Evolutionary conservation across 495 filamentous ascomycete species (phyloP), one percentile per base, ranked within the genome.

Genomic region (Trichoderma reesei): DNA sequence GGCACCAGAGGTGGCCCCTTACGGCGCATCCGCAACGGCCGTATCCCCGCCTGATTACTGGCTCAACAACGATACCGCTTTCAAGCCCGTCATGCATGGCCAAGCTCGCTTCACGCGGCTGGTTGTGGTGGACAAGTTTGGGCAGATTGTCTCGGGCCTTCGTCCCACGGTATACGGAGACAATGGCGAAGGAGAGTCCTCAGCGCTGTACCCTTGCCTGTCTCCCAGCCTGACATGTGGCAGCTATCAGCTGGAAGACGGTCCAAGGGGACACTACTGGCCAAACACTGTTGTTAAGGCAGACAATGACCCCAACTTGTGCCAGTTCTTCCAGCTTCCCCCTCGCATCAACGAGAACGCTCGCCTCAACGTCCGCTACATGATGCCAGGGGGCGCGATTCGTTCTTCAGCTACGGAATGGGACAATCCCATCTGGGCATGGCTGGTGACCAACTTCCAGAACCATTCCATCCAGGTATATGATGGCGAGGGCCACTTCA

Each of bases 61-160:
- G 46, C 61, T 56, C 10, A 54, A 72, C 69, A 59, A 34, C 9
- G 46, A 54, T 26, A 64, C 44, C 33, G 63, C 66, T 14, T 70
- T 82, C 10, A 80, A 80, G 64, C 75, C 74, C 1, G 77, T 72
- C 8, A 77, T 73, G 0, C 79, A 82, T 64, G 80, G 80, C 13
- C 77, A 82, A 64, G 68, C 79, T 72, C 74, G 62, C 38, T 79
- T 84, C 66, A 71, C 69, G 0, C 74, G 73, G 26, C 64, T 85
- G 11, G 82, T 82, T 65, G 74, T 80, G 44, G 68, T 80, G 14
- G 81, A 83, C 67, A 82, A 82, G 64, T 83, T 83, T 46, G 81
- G 82, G 0, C 80, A 83, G 63, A 75, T 70, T 3, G 66, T 80
- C 14, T 26, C 33, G 34, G 75, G 71, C 8, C 72, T 79, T 14